Evolutionary conservation across 2,329 filamentous ascomycete species (phyloP).

Genomic region (Hortaea werneckii): DNA sequence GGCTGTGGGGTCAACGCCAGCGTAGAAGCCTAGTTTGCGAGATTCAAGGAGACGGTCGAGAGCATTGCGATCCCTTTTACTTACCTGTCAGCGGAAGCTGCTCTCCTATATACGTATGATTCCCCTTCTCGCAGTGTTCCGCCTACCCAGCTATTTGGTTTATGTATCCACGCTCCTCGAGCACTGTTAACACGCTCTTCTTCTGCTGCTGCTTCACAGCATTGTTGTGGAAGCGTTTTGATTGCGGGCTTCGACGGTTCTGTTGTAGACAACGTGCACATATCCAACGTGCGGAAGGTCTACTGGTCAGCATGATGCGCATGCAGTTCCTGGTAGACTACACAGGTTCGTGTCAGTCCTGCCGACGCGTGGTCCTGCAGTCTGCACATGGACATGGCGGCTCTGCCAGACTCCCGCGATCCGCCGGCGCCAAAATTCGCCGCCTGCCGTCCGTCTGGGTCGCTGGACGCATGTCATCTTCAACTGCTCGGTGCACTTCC

Average conservation of each 20-base stretch:
- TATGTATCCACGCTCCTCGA: slow-evolving; percentile 63
- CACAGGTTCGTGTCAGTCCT: too few relatives aligned
- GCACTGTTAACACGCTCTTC: slow-evolving; percentile 41
- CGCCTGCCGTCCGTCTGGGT: neutral
- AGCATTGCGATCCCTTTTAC: slow-evolving; percentile 35
- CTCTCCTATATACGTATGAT: neutral
- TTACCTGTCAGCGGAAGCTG: neutral
- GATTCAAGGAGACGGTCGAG: slow-evolving; percentile 55
- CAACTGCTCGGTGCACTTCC: neutral
- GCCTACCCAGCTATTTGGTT: slow-evolving; percentile 65
- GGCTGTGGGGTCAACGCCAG: slow-evolving; percentile 74
- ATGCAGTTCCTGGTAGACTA: too few relatives aligned
- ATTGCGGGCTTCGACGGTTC: too few relatives aligned
- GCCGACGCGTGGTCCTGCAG: too few relatives aligned
- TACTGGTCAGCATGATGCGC: too few relatives aligned
- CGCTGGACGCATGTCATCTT: neutral
- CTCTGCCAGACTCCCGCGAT: neutral
- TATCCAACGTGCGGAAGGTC: too few relatives aligned
- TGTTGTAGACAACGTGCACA: too few relatives aligned
- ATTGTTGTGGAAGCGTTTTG: too few relatives aligned
- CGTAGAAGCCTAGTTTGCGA: slow-evolving; percentile 63
- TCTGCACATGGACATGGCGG: neutral
- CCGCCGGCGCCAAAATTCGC: neutral
- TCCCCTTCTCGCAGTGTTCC: slow-evolving; percentile 4
- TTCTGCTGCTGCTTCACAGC: neutral